A percentile compares a stretch with the other conserved stretches of the same genome.
Evolutionary conservation across 768 basidiomycete genomes (phyloP).

Genomic region (Boletus vermiculosoides): DNA sequence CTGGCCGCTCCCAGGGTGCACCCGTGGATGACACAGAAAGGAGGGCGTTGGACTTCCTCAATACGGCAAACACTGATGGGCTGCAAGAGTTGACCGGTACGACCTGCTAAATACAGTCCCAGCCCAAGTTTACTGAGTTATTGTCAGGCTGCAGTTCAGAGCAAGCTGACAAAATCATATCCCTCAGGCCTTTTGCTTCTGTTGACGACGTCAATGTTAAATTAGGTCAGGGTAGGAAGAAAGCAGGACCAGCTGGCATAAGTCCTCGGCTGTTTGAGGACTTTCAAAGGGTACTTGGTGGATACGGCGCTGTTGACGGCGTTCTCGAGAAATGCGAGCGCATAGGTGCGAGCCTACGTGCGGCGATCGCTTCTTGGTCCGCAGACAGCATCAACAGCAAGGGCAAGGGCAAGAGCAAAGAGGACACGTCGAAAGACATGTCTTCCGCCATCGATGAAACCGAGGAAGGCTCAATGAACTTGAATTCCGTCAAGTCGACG

Average conservation of each 20-base stretch:
- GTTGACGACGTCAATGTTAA: conserved; percentile 73
- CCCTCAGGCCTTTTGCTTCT: conserved; percentile 75
- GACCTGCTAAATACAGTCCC: conserved; percentile 15
- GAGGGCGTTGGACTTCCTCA: conserved; percentile 68
- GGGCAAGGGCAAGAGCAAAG: conserved; percentile 41
- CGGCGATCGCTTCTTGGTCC: conserved; percentile 80
- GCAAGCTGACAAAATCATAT: conserved; percentile 78
- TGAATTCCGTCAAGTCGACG: conserved; percentile 46
- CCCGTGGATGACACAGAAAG: conserved; percentile 42
- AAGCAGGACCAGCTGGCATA: conserved; percentile 76
- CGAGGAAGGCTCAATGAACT: conserved; percentile 63
- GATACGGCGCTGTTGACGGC: conserved; percentile 84
- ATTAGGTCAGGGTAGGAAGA: conserved; percentile 85
- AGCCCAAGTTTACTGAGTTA: conserved; percentile 3
- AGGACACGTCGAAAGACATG: conserved; percentile 26
- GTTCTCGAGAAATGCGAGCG: conserved; percentile 87
- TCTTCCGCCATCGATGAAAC: conserved; percentile 33
- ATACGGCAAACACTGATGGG: conserved; percentile 56
- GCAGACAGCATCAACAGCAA: conserved; percentile 30
- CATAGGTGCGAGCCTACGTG: conserved; percentile 72
- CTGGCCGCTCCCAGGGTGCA: conserved; percentile 30
- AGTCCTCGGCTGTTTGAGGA: conserved; percentile 91
- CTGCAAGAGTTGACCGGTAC: conserved; percentile 75
- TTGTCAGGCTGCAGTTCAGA: conserved; percentile 69
- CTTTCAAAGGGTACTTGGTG: conserved; percentile 77